Conservation (phyloP, 2,329 filamentous ascomycete genomes). For the Davidsoniella eucalypti region DNA sequence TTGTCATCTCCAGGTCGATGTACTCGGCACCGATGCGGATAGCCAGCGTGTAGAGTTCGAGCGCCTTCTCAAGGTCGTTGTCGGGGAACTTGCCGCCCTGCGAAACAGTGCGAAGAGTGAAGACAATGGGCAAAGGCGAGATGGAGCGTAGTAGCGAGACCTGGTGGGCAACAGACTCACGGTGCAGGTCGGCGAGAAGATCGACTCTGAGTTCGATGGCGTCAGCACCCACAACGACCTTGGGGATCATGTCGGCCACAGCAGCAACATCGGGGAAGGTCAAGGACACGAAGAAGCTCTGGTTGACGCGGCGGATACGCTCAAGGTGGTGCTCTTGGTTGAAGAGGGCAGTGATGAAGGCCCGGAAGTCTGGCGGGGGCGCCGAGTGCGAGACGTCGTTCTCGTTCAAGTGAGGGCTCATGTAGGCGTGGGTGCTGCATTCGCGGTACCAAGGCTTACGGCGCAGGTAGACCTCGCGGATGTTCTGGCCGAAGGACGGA, state of each 20-base stretch:
- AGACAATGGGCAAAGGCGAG: conserved; percentile 68
- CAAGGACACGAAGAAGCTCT: conserved; percentile 85
- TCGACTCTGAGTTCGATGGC: conserved; percentile 92
- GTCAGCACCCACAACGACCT: conserved; percentile 70
- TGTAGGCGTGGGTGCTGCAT: conserved; percentile 90
- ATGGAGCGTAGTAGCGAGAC: conserved; percentile 60
- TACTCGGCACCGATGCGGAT: conserved; percentile 80
- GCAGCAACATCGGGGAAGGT: conserved; percentile 61
- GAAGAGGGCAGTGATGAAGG: conserved; percentile 19
- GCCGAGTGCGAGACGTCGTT: conserved; percentile 9
- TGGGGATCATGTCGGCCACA: conserved; percentile 47
- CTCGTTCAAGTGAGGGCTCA: conserved; percentile 41
- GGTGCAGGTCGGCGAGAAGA: conserved; percentile 57
- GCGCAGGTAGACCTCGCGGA: conserved; percentile 77
- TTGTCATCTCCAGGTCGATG: conserved; percentile 79
- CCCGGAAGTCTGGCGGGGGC: conserved; percentile 11
- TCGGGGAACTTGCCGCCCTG: conserved; percentile 87
- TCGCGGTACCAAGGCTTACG: conserved; percentile 79
- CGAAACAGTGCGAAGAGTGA: conserved; percentile 69
- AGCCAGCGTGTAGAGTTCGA: conserved; percentile 60
- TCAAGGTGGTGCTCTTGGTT: conserved; percentile 28
- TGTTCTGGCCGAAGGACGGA: conserved; percentile 83
- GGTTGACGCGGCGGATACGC: conserved; percentile 34
- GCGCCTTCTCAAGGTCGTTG: conserved; percentile 49
- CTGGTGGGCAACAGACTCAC: conserved; percentile 68